Base-by-base conservation (phyloP, 2,329 filamentous ascomycete genomes). In the Microcyclosporella mali region DNA sequence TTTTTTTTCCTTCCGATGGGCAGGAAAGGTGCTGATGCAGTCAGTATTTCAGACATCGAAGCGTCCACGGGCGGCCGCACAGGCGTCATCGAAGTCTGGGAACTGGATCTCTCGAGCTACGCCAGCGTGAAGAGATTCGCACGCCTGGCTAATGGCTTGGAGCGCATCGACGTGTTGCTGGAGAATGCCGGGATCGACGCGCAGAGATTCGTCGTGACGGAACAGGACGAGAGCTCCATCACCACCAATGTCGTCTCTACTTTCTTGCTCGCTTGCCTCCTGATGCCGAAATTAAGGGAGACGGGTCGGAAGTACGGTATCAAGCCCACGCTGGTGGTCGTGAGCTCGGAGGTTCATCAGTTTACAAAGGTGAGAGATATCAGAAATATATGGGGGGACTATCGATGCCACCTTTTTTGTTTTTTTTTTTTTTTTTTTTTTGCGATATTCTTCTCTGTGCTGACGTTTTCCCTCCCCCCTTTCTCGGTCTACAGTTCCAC, bases 191-290 rank as follows among this genome's bases (percentile, higher is more conserved):
- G 71, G 1, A 51, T 78, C 3, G 63, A 61, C 1, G 66, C 63
- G 0, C 4, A 2, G 4, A 43, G 57, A 0, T 72, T 62, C 41
- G 29, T 50, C 0, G 32, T 28, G 16, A 46, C 54, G n/a, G 73
- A 76, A 41, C 69, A 63, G 0, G 62, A 73, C 30, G 77, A 81
- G 58, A 56, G 51, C 12, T 70, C 59, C 0, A 51, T 80, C 30
- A 74, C 71, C 0, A 68, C 74, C 40, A 81, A 81, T 43, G 72
- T 77, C 9, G 62, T 80, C 43, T 67, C 63, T 10, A 77, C 73
- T 0, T 68, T 78, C 33, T 54, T 80, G 2, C 61, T 81, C 0
- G 70, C 65, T 0, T 49, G 72, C 0, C 60, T 77, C 0, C 32
- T 79, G 2, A 45, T 80, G 15, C 77, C 76, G 0, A 74, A 70